Base-by-base conservation (phyloP, 2,329 filamentous ascomycete species). In the Ceratocystis colombiana region DNA sequence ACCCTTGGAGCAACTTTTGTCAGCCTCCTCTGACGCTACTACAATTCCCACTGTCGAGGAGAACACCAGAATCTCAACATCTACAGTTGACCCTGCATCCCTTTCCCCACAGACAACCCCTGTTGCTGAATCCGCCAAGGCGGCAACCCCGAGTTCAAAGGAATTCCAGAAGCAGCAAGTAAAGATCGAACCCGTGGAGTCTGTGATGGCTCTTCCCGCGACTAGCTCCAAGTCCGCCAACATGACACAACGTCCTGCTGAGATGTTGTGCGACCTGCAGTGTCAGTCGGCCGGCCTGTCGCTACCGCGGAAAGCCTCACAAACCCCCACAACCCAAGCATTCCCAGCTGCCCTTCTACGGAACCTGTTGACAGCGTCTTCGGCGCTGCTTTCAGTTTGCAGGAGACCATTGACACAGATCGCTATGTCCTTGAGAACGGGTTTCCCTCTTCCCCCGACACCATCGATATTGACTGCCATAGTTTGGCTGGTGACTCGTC, bases 211-310 rank as follows among this genome's bases (percentile, higher is more conserved):
- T 22, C 48, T 59, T 17, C 55, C 65, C 28, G 57, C 20, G n/a
- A 64, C 45, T 33, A 71, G 70, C 70, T 71, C 73, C 71, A 73
- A 77, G 79, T 83, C 87, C 79, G 83, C 89, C 85, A 90, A 95
- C 84, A 80, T 85, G 94, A 94, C 92, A 96, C 94, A 96, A 96
- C 92, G 95, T 96, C 92, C 94, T 97, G 94, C 94, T 83, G 94
- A 84, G 92, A 88, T 96, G 93, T 96, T 97, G 94, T 97, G 88
- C 77, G 94, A 96, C 94, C 94, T 96, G 94, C 94, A 88, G 94
- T 99, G 94, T 97, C 94, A 85, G 87, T 93, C 89, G 88, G 84
- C 79, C 81, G 83, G 82, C 78, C 79, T 78, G 76, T 78, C 76
- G 70, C 78, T 73, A 74, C 77, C 75, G 72, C 48, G 55, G 53